Evolutionary conservation across 1,284 basidiomycete species (phyloP).

Genomic region (Austroboletus niveus): DNA sequence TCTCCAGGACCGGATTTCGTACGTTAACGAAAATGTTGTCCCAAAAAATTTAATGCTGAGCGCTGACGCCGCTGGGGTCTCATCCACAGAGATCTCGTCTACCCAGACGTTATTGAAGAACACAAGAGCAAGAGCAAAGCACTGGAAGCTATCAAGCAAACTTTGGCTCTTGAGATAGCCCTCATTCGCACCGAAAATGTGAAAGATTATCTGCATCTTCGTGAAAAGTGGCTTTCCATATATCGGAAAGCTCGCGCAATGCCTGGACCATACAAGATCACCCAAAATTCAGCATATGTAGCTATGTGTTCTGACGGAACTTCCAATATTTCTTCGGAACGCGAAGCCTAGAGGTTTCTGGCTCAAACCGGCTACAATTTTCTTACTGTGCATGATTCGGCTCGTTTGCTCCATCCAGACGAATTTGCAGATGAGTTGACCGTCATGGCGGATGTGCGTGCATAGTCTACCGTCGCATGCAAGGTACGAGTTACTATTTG

Average conservation of each 20-base stretch:
- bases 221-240: constrained; percentile 16
- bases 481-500: constrained; percentile 32
- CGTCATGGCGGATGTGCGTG: constrained; percentile 50
- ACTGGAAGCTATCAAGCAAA: constrained; percentile 14
- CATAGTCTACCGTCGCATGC: constrained; percentile 50
- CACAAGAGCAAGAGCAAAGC: constrained; percentile 15
- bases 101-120: constrained; percentile 17
- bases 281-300: background rate
- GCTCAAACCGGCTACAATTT: constrained; percentile 23
- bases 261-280: background rate
- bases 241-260: constrained; percentile 17
- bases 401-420: constrained; percentile 14
- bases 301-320: background rate
- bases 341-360: constrained; percentile 16
- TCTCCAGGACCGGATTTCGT: constrained; percentile 33
- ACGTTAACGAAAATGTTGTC: background rate
- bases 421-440: constrained; percentile 39
- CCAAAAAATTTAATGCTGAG: too few relatives aligned
- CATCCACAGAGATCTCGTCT: constrained; percentile 20
- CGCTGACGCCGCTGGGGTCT: too few relatives aligned
- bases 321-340: constrained; percentile 1
- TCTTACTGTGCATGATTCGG: constrained; percentile 20
- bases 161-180: constrained; percentile 27
- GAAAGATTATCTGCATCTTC: constrained; percentile 25
- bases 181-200: constrained; percentile 36